A percentile compares a stretch with the other conserved stretches of the same genome.
Evolutionary conservation across 139 green algal genomes (phyloP).

Genomic region (Coccomyxa sp.): DNA sequence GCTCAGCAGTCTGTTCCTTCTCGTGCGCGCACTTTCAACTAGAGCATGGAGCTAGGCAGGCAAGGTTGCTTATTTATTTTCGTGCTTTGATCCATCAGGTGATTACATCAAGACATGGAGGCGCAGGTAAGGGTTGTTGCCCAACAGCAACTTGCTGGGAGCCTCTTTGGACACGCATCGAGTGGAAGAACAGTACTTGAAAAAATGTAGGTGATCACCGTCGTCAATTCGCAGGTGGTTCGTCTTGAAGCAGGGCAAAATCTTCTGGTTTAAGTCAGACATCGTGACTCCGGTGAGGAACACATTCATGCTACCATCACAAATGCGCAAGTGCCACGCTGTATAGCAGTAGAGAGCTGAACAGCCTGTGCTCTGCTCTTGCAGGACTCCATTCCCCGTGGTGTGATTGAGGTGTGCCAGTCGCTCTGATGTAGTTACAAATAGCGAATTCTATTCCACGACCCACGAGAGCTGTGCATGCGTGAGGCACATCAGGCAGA

Average conservation of each 20-base stretch:
- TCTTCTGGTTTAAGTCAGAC: constrained; percentile 98
- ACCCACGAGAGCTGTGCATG: no score
- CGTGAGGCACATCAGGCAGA: no score
- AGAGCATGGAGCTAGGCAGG: neutral
- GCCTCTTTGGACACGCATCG: no score
- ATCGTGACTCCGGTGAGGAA: constrained; percentile 65
- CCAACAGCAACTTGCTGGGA: neutral
- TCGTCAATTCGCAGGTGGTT: constrained; percentile 76
- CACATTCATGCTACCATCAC: neutral
- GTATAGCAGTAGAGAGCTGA: neutral
- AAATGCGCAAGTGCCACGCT: neutral
- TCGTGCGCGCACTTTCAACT: neutral
- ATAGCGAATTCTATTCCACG: no score
- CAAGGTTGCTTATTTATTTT: neutral
- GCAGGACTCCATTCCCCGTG: constrained; percentile 78
- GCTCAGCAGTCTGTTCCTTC: no score
- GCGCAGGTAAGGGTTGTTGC: constrained; percentile 47
- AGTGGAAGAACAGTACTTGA: neutral
- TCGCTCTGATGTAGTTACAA: no score
- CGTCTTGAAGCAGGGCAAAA: constrained; percentile 96
- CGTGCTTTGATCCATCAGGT: constrained; percentile 44
- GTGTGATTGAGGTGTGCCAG: constrained; percentile 80
- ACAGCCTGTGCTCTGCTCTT: neutral
- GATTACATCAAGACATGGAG: constrained; percentile 97
- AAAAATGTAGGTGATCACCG: neutral